Evolutionary conservation across 2,329 filamentous ascomycete species (phyloP).

Genomic region (Pseudogymnoascus verrucosus): DNA sequence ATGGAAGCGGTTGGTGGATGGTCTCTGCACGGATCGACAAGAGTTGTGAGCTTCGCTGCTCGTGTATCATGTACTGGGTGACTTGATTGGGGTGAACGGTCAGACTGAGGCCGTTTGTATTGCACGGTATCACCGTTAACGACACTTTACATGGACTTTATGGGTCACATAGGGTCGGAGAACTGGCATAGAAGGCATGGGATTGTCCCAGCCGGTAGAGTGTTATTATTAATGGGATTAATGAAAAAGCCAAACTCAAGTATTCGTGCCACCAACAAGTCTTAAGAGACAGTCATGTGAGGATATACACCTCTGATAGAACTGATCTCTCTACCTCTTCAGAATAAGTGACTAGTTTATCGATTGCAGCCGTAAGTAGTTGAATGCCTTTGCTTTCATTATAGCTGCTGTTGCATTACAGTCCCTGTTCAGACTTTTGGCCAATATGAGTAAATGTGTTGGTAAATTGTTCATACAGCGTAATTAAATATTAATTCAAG

Average conservation of each 20-base stretch:
- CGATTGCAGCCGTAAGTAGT: neutral
- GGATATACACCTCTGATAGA: too few species aligned
- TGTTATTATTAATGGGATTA: conserved; percentile 6
- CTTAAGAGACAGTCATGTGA: too few species aligned
- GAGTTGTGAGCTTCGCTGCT: conserved; percentile 1
- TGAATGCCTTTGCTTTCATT: neutral
- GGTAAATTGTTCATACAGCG: neutral
- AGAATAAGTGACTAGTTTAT: neutral
- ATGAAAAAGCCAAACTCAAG: neutral
- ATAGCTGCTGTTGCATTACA: neutral
- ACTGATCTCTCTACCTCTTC: too few species aligned
- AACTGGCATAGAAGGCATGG: conserved; percentile 2
- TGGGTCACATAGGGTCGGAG: neutral
- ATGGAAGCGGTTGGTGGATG: neutral
- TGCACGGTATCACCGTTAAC: neutral
- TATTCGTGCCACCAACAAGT: too few species aligned
- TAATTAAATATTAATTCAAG: neutral
- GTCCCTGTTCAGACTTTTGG: neutral
- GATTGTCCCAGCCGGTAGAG: conserved; percentile 1
- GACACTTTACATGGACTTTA: conserved; percentile 1
- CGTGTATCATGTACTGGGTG: neutral
- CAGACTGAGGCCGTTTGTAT: neutral
- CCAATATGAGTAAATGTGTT: neutral
- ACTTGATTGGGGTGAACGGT: neutral
- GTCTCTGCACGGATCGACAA: neutral